Percentiles rank a stretch among this genome's conserved stretches.
Conservation (phyloP, 352 stramenopile genomes). For the Phytophthora macrochlamydospora region DNA sequence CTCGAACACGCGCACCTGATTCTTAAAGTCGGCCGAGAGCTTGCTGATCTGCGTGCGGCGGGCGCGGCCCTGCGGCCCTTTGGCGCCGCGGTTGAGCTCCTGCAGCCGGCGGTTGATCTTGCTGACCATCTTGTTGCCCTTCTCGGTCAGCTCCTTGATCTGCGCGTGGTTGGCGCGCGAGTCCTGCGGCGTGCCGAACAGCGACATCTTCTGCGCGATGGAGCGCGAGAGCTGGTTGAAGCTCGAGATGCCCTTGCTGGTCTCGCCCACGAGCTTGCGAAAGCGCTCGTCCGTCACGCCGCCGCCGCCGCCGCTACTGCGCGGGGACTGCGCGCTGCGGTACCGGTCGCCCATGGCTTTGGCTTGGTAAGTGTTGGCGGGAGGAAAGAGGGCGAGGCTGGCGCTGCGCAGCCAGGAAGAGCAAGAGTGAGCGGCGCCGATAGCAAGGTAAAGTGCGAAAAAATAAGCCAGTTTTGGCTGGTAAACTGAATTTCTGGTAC, state of each 20-base stretch:
- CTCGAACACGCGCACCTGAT: slow-evolving; percentile 76
- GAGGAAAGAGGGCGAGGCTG: not conserved
- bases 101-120: slow-evolving; percentile 82
- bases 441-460: slow-evolving; percentile 1
- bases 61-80: slow-evolving; percentile 46
- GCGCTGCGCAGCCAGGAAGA: slow-evolving; percentile 10
- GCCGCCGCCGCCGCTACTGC: slow-evolving; percentile 29
- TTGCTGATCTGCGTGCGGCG: slow-evolving; percentile 81
- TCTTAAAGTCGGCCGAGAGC: slow-evolving; percentile 87
- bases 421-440: slow-evolving; percentile 24
- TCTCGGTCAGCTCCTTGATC: slow-evolving; percentile 83
- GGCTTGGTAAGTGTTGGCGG: not conserved
- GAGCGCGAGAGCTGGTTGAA: slow-evolving; percentile 87
- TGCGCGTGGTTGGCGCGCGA: slow-evolving; percentile 82
- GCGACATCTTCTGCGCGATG: slow-evolving; percentile 88
- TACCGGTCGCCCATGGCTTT: slow-evolving; percentile 70
- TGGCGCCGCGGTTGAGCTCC: slow-evolving; percentile 66
- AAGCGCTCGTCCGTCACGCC: slow-evolving; percentile 68
- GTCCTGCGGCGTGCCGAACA: slow-evolving; percentile 86
- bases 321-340: slow-evolving; percentile 62
- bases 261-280: slow-evolving; percentile 78
- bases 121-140: slow-evolving; percentile 80
- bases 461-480: slow-evolving; percentile 31
- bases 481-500: not conserved
- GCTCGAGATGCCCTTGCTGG: slow-evolving; percentile 85